Evolutionary conservation across 2,329 filamentous ascomycete genomes (phyloP), one percentile per base, ranked within the genome.

Genomic region (Sclerotinia glacialis): DNA sequence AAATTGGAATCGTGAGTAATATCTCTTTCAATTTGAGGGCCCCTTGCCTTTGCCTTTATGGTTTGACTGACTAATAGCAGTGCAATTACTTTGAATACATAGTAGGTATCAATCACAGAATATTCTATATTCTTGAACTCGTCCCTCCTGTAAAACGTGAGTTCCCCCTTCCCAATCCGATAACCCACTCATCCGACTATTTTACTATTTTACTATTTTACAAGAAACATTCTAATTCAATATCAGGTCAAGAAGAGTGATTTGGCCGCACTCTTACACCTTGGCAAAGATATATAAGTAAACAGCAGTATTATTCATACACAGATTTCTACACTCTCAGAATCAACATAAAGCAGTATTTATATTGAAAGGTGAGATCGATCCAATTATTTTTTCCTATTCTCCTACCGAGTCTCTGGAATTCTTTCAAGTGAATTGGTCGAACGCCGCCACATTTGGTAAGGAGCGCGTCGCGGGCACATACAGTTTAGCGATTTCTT

Each of bases 391-490:
- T 67, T 23, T 26, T 46, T 67, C 62, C 67, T 68, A 68, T 71
- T 69, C 54, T 65, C 64, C 66, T 66, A 44, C 61, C 69, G 67
- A 70, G 58, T 61, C 52, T 63, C 26, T 67, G 64, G 53, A 52
- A 60, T 54, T 58, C 56, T 58, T 40, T 66, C 64, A 69, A 66
- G 68, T 68, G 67, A 49, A 49, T 54, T 55, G 61, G 46, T 66
- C 66, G 66, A 67, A 68, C 68, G 65, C 69, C 67, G 69, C 60
- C 44, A 21, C 56, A 62, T 40, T 47, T 23, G 46, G 21, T 47
- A 21, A 21, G 26, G 55, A 71, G 58, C 69, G 71, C 70, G 67
- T 71, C 64, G 68, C 67, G 64, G 68, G 56, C 66, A 64, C 67
- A 44, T 59, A 60, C 64, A 65, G 54, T 23, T 65, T 68, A 52